These are phyloP conservation scores for Kodamaea leandrae DNA, from an alignment of 805 yeast species.

Conservation along the genomic window DNA sequence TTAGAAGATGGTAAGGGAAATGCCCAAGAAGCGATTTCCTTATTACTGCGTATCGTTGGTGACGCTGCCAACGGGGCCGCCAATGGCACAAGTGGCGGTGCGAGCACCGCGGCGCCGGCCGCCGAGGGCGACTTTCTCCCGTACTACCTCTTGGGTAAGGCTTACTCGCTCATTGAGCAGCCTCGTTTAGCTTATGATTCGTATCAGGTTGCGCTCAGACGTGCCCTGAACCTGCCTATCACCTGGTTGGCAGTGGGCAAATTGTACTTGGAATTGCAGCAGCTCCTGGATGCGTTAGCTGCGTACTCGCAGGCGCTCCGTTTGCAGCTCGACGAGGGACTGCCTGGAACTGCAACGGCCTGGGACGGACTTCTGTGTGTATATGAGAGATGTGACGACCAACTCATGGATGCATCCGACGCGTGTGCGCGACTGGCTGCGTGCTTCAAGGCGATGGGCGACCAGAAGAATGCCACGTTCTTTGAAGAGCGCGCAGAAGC, in stretches of 20 bases:
- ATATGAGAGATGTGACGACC: slow-evolving; percentile 62
- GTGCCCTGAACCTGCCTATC: slow-evolving; percentile 53
- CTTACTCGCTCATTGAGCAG: slow-evolving; percentile 44
- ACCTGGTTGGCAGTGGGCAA: slow-evolving; percentile 69
- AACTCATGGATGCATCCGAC: slow-evolving; percentile 56
- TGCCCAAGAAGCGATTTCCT: slow-evolving; percentile 34
- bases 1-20: slow-evolving; percentile 23
- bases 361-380: slow-evolving; percentile 67
- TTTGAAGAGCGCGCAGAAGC: slow-evolving; percentile 45
- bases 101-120: slow-evolving; percentile 5
- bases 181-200: slow-evolving; percentile 55
- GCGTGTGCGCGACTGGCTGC: slow-evolving; percentile 53
- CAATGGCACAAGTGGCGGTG: slow-evolving; percentile 15
- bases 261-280: slow-evolving; percentile 55
- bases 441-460: slow-evolving; percentile 49
- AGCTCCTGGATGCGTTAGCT: slow-evolving; percentile 61
- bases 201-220: slow-evolving; percentile 51
- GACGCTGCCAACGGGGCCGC: slow-evolving; percentile 19
- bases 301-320: slow-evolving; percentile 67
- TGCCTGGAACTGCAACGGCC: slow-evolving; percentile 51
- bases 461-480: slow-evolving; percentile 37
- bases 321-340: slow-evolving; percentile 46
- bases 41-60: slow-evolving; percentile 32
- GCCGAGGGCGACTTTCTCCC: slow-evolving; percentile 51
- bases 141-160: slow-evolving; percentile 54